Evolutionary conservation across 2,329 filamentous ascomycete genomes (phyloP).

Genomic region (Ophiostoma ips): DNA sequence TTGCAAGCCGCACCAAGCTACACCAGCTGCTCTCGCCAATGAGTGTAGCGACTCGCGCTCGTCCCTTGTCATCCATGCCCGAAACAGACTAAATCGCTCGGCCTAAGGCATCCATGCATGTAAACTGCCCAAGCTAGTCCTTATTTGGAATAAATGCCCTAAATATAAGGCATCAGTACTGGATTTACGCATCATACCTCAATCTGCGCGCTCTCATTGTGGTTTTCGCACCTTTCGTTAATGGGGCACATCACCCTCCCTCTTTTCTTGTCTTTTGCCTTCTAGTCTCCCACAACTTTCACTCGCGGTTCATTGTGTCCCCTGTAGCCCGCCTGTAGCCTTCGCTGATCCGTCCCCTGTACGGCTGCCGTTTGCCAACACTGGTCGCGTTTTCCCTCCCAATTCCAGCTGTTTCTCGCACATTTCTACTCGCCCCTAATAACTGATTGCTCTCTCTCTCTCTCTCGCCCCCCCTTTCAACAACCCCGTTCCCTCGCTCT

Average conservation of each 20-base stretch:
- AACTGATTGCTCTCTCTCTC: slow-evolving; percentile 3
- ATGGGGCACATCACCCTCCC: slow-evolving; percentile 3
- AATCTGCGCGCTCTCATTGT: slow-evolving; percentile 11
- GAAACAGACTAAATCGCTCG: neutral
- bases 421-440: slow-evolving; percentile 7
- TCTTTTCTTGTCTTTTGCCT: neutral
- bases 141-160: slow-evolving; percentile 11
- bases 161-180: slow-evolving; percentile 12
- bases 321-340: neutral
- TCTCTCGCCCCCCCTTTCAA: neutral
- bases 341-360: neutral
- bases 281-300: neutral
- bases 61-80: slow-evolving; percentile 1
- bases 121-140: neutral
- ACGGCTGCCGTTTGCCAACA: neutral
- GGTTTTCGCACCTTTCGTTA: slow-evolving; percentile 9
- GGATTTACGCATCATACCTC: slow-evolving; percentile 15
- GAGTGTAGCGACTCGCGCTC: neutral
- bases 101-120: slow-evolving; percentile 13
- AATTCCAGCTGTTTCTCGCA: slow-evolving; percentile 10
- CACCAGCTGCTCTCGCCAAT: neutral
- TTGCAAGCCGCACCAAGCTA: neutral
- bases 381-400: slow-evolving; percentile 2
- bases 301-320: neutral
- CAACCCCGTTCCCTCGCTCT: neutral